Conservation (phyloP, 306 rosid genomes). For the Castanea mollissima region DNA sequence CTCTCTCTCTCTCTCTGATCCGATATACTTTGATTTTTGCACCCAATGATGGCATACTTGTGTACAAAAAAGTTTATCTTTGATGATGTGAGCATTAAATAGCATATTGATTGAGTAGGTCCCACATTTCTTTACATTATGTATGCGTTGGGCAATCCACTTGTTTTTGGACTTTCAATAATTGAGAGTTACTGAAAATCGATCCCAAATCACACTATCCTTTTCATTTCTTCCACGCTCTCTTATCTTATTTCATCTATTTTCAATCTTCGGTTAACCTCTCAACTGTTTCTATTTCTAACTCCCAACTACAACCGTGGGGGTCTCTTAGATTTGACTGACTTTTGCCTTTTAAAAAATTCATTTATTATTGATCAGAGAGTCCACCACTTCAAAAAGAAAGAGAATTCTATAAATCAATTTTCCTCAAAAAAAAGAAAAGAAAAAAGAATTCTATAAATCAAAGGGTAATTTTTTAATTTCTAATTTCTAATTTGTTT, state of each 20-base stretch:
- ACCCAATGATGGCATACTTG: conserved; percentile 9
- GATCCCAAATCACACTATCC: not conserved
- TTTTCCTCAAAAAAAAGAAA: too few species aligned
- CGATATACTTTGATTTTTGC: conserved; percentile 4
- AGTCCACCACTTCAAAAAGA: not conserved
- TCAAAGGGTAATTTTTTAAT: too few species aligned
- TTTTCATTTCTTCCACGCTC: not conserved
- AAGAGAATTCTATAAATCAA: too few species aligned
- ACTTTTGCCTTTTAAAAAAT: not conserved
- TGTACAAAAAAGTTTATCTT: conserved; percentile 30
- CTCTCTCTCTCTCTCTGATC: conserved; percentile 12
- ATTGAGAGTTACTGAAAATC: conserved; percentile 41
- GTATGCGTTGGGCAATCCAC: conserved; percentile 34
- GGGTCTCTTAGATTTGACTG: not conserved
- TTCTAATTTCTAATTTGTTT: too few species aligned
- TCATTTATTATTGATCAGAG: not conserved
- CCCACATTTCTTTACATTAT: conserved; percentile 40
- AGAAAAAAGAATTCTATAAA: too few species aligned
- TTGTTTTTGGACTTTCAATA: conserved; percentile 54
- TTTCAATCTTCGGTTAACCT: too few species aligned
- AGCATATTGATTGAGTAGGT: conserved; percentile 43
- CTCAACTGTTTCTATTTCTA: not conserved
- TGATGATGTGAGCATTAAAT: conserved; percentile 49
- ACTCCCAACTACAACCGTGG: not conserved
- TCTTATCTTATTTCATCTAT: not conserved